phyloP scores from a whole-genome alignment of 1,284 basidiomycete species.

The Ceratobasidium sp. region DNA sequence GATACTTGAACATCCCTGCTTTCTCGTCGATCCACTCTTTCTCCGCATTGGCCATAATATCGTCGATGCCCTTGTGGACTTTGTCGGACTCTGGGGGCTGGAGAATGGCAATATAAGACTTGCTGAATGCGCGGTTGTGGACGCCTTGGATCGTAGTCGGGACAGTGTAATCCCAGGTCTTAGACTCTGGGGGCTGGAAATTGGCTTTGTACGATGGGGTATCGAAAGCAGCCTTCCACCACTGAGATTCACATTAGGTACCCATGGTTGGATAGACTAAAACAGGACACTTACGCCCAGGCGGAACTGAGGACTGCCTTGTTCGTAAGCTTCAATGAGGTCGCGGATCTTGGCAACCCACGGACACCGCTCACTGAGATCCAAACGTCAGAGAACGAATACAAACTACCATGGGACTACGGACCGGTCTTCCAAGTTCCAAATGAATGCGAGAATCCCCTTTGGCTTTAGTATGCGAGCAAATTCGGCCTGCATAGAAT shows the following conservation, averaged over 20 bases:
- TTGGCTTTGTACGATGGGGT: slow-evolving; percentile 64
- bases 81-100: slow-evolving; percentile 65
- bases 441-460: slow-evolving; percentile 75
- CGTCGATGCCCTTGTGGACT: slow-evolving; percentile 64
- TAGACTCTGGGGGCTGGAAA: slow-evolving; percentile 60
- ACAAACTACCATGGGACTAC: slow-evolving; percentile 44
- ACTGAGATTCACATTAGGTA: slow-evolving; percentile 57
- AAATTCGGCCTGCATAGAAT: slow-evolving; percentile 64
- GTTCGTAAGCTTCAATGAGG: slow-evolving; percentile 72
- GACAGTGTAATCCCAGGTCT: slow-evolving; percentile 35
- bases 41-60: slow-evolving; percentile 64
- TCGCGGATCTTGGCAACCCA: slow-evolving; percentile 80
- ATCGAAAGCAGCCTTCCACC: slow-evolving; percentile 65
- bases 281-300: slow-evolving; percentile 71
- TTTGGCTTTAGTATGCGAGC: slow-evolving; percentile 75
- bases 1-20: slow-evolving; percentile 66
- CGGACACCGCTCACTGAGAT: slow-evolving; percentile 64
- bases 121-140: slow-evolving; percentile 73
- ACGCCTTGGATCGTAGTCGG: slow-evolving; percentile 54
- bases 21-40: slow-evolving; percentile 64
- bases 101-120: slow-evolving; percentile 78
- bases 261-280: slow-evolving; percentile 66
- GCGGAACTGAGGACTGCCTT: slow-evolving; percentile 78
- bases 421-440: slow-evolving; percentile 83
- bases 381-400: slow-evolving; percentile 26